Percentiles rank a stretch among this genome's conserved stretches.
These are phyloP conservation scores for Suillus plorans DNA, from an alignment of 768 basidiomycete species.

Conservation along the genomic window DNA sequence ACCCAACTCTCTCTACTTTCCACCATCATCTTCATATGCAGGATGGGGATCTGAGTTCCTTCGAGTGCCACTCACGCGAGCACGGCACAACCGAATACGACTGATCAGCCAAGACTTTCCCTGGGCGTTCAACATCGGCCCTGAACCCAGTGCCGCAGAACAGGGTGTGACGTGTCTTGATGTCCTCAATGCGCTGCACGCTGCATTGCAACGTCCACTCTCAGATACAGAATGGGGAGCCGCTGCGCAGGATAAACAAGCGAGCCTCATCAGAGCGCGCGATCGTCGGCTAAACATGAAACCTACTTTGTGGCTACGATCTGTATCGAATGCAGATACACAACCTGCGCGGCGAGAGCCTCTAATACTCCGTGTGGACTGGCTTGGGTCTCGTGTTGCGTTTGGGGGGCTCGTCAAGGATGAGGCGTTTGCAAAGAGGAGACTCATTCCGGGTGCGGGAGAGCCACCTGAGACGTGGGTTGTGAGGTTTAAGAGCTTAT, in stretches of 20 bases:
- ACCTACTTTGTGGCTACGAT: neutral
- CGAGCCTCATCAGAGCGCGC: conserved; percentile 2
- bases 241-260: conserved; percentile 1
- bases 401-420: conserved; percentile 13
- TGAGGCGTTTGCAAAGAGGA: conserved; percentile 5
- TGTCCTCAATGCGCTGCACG: conserved; percentile 5
- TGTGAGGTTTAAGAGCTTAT: conserved; percentile 4
- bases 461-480: conserved; percentile 9
- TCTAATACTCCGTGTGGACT: conserved; percentile 11
- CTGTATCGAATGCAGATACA: neutral
- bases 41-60: neutral
- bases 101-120: conserved; percentile 12
- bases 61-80: conserved; percentile 1
- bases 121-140: conserved; percentile 8
- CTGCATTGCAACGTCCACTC: conserved; percentile 9
- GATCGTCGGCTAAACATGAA: neutral
- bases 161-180: conserved; percentile 6
- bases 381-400: conserved; percentile 7
- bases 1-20: neutral
- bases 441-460: conserved; percentile 10
- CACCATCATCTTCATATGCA: conserved; percentile 1
- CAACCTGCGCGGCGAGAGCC: neutral
- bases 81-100: neutral
- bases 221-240: conserved; percentile 9
- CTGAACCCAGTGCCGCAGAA: neutral